phyloP scores from a whole-genome alignment of 768 basidiomycete genomes.

The Lepiota brunneoincarnata region DNA sequence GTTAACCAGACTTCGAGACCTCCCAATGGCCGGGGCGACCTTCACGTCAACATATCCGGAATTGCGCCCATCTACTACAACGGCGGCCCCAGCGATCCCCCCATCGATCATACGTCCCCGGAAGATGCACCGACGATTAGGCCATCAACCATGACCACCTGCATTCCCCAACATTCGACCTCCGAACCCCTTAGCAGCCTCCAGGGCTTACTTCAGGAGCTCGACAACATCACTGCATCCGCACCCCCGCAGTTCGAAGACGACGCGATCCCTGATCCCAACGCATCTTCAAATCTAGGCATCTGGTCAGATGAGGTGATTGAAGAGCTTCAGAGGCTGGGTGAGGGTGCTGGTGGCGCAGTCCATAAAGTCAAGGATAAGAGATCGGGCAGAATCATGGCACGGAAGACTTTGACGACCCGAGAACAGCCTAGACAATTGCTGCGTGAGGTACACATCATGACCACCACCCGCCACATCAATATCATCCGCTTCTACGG shows the following conservation, averaged over 20 bases:
- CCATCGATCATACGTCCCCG: conserved; percentile 6
- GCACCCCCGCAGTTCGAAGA: conserved; percentile 20
- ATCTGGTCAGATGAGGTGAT: conserved; percentile 70
- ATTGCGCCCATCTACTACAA: conserved; percentile 6
- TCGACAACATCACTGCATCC: conserved; percentile 22
- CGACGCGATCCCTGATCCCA: conserved; percentile 17
- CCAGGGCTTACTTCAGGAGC: conserved; percentile 33
- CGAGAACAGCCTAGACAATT: conserved; percentile 92
- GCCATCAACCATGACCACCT: conserved; percentile 25
- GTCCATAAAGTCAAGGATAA: conserved; percentile 92
- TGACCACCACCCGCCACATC: conserved; percentile 75
- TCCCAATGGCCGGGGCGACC: not conserved
- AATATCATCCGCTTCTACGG: conserved; percentile 94
- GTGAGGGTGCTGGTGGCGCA: conserved; percentile 95
- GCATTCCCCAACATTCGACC: conserved; percentile 25
- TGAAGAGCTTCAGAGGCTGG: conserved; percentile 75
- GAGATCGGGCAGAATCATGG: conserved; percentile 78
- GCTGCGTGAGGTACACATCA: conserved; percentile 88
- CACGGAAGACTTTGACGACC: conserved; percentile 92
- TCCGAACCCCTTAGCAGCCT: conserved; percentile 36
- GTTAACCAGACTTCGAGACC: not conserved
- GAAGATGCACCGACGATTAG: conserved; percentile 6
- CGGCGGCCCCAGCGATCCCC: conserved; percentile 3
- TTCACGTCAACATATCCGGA: not conserved
- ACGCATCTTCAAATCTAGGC: conserved; percentile 22